These are phyloP conservation scores for Naumovozyma baii DNA, from an alignment of 805 yeast genomes.

Conservation along the genomic window DNA sequence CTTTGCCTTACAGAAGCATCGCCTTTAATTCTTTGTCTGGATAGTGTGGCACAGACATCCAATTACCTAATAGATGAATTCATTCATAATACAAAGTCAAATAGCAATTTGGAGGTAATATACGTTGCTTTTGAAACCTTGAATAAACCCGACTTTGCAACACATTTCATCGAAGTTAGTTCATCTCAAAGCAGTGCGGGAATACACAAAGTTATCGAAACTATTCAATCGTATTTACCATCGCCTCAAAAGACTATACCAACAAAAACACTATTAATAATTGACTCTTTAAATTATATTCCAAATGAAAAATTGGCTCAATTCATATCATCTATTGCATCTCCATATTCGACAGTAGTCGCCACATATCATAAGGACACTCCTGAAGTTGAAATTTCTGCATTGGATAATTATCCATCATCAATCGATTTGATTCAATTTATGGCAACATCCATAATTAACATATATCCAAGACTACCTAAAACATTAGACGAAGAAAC, in stretches of 20 bases:
- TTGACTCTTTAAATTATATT: conserved; percentile 64
- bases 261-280: conserved; percentile 38
- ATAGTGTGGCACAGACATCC: conserved; percentile 64
- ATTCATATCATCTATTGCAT: conserved; percentile 41
- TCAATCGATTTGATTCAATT: conserved; percentile 45
- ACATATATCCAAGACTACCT: conserved; percentile 39
- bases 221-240: conserved; percentile 17
- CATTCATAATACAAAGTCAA: conserved; percentile 30
- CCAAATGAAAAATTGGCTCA: conserved; percentile 36
- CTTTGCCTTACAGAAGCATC: conserved; percentile 61
- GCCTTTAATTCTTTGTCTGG: conserved; percentile 62
- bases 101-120: conserved; percentile 31
- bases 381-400: conserved; percentile 27
- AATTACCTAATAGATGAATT: conserved; percentile 49
- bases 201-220: conserved; percentile 10
- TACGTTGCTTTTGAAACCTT: conserved; percentile 64
- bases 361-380: conserved; percentile 40
- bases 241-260: conserved; percentile 7
- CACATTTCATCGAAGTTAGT: conserved; percentile 33
- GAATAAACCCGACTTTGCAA: conserved; percentile 40
- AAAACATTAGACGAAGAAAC: conserved; percentile 38
- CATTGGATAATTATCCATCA: conserved; percentile 40
- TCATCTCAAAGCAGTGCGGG: too few relatives aligned
- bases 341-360: conserved; percentile 38
- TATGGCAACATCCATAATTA: conserved; percentile 68